phyloP scores from a whole-genome alignment of 257 asterid species.

The Verbena officinalis region DNA sequence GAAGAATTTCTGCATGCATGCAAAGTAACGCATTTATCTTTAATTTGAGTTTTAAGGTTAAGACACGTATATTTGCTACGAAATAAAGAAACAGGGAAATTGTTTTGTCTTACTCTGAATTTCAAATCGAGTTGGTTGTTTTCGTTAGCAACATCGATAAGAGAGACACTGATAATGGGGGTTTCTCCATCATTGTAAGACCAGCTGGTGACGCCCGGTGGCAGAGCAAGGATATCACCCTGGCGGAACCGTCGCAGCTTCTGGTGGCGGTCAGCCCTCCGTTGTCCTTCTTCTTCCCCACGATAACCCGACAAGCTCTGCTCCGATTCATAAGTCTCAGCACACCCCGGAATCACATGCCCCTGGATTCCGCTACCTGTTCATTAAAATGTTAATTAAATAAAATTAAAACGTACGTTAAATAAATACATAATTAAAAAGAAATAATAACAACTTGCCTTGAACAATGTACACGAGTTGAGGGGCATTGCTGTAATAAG shows the following conservation, averaged over 20 bases:
- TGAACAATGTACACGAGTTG: conserved; percentile 47
- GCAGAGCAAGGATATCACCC: conserved; percentile 61
- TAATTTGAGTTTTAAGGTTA: no score
- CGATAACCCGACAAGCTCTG: not conserved
- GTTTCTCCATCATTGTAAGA: conserved; percentile 52
- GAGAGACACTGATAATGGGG: conserved; percentile 38
- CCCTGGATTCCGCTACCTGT: conserved; percentile 57
- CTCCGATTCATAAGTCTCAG: conserved; percentile 54
- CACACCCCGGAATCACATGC: conserved; percentile 57
- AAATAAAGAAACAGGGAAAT: no score
- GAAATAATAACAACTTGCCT: conserved; percentile 32
- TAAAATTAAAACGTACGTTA: no score
- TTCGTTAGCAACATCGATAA: conserved; percentile 45
- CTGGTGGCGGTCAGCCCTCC: conserved; percentile 53
- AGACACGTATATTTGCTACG: no score
- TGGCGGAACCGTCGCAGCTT: conserved; percentile 48
- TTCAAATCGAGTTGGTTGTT: conserved; percentile 58
- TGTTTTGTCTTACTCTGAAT: conserved; percentile 46
- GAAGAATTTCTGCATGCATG: conserved; percentile 46
- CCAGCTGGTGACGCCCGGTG: conserved; percentile 52
- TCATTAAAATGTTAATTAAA: not conserved
- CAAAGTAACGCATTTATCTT: no score
- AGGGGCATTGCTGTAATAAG: conserved; percentile 55
- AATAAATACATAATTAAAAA: not conserved
- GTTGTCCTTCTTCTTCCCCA: conserved; percentile 10